Evolutionary conservation across 75 land plant genomes (phyloP).

Genomic region (Cupressus sempervirens): DNA sequence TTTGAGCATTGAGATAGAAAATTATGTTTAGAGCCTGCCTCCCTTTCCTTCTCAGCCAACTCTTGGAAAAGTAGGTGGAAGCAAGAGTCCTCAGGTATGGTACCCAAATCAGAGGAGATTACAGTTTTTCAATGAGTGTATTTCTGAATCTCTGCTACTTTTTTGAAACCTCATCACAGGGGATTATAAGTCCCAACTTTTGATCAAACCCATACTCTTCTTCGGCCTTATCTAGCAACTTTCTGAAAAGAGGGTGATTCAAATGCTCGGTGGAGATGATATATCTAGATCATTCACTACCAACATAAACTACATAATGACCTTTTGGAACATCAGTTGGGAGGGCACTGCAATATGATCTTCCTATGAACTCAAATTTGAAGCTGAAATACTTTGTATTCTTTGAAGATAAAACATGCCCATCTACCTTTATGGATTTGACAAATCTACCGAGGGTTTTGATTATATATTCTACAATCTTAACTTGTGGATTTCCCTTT

Average conservation of each 20-base stretch:
- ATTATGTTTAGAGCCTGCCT: no score
- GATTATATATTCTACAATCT: not conserved
- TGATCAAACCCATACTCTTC: constrained; percentile 71
- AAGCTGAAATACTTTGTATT: not conserved
- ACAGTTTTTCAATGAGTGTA: not conserved
- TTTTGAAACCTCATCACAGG: constrained; percentile 40
- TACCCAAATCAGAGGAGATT: no score
- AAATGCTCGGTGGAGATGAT: constrained; percentile 46
- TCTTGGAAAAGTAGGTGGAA: no score
- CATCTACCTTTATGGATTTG: not conserved
- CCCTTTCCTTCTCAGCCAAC: no score
- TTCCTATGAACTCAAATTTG: not conserved
- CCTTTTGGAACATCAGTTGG: constrained; percentile 18
- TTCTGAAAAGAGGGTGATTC: constrained; percentile 41
- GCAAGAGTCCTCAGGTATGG: no score
- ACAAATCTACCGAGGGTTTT: not conserved
- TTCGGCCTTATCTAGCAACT: constrained; percentile 41
- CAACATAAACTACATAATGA: constrained; percentile 65
- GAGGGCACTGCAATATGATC: not conserved
- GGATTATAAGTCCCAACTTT: constrained; percentile 44
- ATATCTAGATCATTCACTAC: constrained; percentile 38
- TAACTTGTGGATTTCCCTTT: not conserved
- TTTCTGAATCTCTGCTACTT: not conserved
- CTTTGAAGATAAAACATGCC: not conserved
- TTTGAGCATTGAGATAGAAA: no score